Base-by-base conservation (phyloP, 345 rosid genomes). In the Syzygium oleosum region DNA sequence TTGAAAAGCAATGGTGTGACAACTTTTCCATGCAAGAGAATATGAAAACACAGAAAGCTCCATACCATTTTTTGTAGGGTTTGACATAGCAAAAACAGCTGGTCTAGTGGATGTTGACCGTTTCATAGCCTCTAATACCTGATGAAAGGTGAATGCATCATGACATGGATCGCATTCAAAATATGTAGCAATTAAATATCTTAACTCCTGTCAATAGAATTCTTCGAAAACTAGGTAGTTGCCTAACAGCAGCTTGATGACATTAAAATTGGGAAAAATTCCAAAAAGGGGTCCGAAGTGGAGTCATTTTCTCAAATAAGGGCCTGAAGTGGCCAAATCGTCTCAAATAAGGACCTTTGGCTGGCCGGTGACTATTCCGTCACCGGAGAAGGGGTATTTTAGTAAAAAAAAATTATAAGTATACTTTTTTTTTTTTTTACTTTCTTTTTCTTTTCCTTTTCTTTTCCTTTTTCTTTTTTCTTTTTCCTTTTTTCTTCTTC, bases 81-180 rank as follows among this genome's bases (percentile, higher is more conserved):
- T 98, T 90, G 99, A 98, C 99, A 98, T 98, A 52, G 99, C 98
- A 94, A 98, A 98, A 87, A 98, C 93, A 88, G 99, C 99, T 87
- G 99, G 99, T 89, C 98, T 96, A 68, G 98, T 95, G 78, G 99
- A 96, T 77, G 98, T 96, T 61, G 99, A 98, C 90, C 92, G 92
- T 93, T 92, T 98, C 92, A 98, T 95, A 61, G 99, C 99, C 92
- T 96, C 99, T 88, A 98, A 91, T 84, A 96, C 99, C 99, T 98
- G 87, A 52, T n/a, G 43, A 55, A 23, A 53, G 23, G 87, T 59
- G 52, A 27, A 52, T 41, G 41, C 12, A 41, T 54, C 83, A 61
- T 9, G 27, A 23, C 54, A 86, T 53, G 49, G 68, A 58, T 52
- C 41, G 31, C 46, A 34, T 84, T 83, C 19, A 51, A 84, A 84